Base-by-base conservation (phyloP, 148 eudicot genomes). In the Cornus florida region DNA sequence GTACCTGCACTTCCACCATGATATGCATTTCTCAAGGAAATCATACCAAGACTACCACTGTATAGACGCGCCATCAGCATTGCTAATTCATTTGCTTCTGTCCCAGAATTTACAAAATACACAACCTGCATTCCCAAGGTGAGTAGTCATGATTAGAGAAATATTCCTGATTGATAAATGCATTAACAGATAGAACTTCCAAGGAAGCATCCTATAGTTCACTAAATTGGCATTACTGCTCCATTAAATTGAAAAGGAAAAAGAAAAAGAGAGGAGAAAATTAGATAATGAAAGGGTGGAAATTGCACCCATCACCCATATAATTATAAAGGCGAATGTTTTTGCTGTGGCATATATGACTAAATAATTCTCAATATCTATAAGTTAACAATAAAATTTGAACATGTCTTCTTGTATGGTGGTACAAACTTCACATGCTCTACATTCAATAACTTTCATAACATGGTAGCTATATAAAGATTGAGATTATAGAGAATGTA, bases 71-170 rank as follows among this genome's bases (percentile, higher is more conserved):
- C 99, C 99, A 96, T 96, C 82, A 93, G 68, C 89, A 86, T 91
- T 35, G 99, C 99, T 80, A 96, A 84, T 82, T 96, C 99, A 82
- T 96, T 96, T 83, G 98, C 99, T 91, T 96, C 99, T 6, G 98
- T 89, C 75, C 98, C 99, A 50, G 99, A 96, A 86, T 96, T 96
- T 20, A 92, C 97, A 85, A 96, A 92, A 83, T 91, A 96, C n/a
- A 96, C 99, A 82, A 96, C 99, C 99, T 96, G 88, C 86, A 84
- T n/a, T 24, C 19, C 62, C 74, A 77, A 82, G 70, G 69, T 22
- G 64, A 71, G 70, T 23, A 33, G 77, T 20, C 59, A 3, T 3
- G 1, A 62, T 24, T 62, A 57, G 64, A 48, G 64, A 57, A 1
- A 57, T 5, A 14, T 13, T 16, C 19, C 14, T 14, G 20, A 2